Evolutionary conservation across 805 yeast genomes (phyloP), one percentile per base, ranked within the genome.

Genomic region (Hanseniaspora meyeri): DNA sequence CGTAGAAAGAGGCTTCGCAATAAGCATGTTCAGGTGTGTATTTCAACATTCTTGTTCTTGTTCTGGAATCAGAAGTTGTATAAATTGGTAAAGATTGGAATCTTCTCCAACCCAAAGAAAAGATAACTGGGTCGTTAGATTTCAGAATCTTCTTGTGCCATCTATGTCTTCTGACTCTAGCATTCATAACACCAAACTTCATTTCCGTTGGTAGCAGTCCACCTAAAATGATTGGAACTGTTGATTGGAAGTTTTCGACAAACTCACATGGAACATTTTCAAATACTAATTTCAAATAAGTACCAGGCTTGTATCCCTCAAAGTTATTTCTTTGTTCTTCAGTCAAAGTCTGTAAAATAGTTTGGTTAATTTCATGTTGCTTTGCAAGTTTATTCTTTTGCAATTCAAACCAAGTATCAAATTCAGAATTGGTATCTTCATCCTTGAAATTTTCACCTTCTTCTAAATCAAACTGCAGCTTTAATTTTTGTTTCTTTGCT

Each of bases 21-120:
- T 85, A 91, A 27, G 96, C 87, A 70, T 93, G 99, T 66, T 93
- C 99, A 8, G 98, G 98, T 0, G 98, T 93, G 68, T 93, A 93
- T 68, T 93, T 93, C 72, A 93, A 77, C 96, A 93, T 87, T 73
- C 98, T 84, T 65, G 90, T 91, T 75, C 99, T 80, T 14, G 99
- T 93, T 72, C 99, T 79, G 7, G 98, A 93, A 70, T 93, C 99
- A 7, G 95, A 82, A 0, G 98, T 93, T 3, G 98, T 90, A 68
- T 90, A 93, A 29, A 93, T 78, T 9, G 99, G 99, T 56, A 91
- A 72, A 0, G 98, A 90, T 71, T 93, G 99, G 74, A 93, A 95
- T 69, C 99, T 78, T 74, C 99, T 82, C 99, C 98, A 93, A 40
- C 99, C 99, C 45, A 93, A 72, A 0, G 97, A 91, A 50, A 93